Evolutionary conservation across 768 basidiomycete genomes (phyloP), one percentile per base, ranked within the genome.

Genomic region (Leccinum rimulosum): DNA sequence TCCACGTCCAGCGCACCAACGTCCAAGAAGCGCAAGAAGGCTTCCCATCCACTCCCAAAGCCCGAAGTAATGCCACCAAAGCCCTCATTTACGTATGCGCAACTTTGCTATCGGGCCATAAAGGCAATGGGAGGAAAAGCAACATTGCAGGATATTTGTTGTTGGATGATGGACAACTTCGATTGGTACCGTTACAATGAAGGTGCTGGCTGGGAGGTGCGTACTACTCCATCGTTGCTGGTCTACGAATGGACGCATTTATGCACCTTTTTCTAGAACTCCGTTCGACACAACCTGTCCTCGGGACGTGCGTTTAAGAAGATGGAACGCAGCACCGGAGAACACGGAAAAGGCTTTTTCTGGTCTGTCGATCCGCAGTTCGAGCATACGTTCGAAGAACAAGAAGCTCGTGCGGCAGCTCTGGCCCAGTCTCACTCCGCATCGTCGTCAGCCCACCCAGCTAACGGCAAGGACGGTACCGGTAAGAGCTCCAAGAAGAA

Each of bases 231-330:
- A 54, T 19, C 52, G 40, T 52, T 55, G 25, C 38, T 60, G 50
- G 36, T 40, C 14, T 38, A 50, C 48, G 43, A 56, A 60, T 64
- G 67, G 55, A 65, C 52, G 33, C n/a, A 48, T 55, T 27, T 55
- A 28, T 61, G 38, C 27, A 40, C 33, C 40, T 59, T 19, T 53
- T 55, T 43, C n/a, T 68, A 94, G 92, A 94, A 91, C 66, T 96
- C 96, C 31, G 89, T 98, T 50, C 89, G 95, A 22, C 95, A 98
- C 68, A 95, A 95, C 70, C 75, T 99, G n/a, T 95, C 95, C 1
- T 92, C 93, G 11, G 88, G 89, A 69, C 85, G 88, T 51, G 93
- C 92, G 0, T 99, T 99, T 76, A 80, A 91, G 71, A 98, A 98
- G 74, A 81, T 92, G 72, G 91, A 95, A 59, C 82, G 92, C 31